These are phyloP conservation scores for Monosporascus sp. DNA, from an alignment of 2,329 filamentous ascomycete species.

Conservation along the genomic window DNA sequence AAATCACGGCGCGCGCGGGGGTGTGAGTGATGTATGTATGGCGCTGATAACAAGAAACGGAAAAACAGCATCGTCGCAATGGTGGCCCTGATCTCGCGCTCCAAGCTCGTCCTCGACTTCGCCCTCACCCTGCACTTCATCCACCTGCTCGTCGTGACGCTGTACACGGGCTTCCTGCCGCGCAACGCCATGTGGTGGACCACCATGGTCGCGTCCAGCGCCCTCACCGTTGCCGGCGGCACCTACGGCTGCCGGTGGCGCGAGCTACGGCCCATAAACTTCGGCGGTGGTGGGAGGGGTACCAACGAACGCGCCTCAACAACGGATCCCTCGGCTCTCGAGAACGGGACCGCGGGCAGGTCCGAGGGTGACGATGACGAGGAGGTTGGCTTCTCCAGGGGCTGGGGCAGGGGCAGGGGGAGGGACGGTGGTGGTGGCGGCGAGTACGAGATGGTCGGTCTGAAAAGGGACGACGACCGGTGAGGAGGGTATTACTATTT, in stretches of 20 bases:
- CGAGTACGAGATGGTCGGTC: constrained; percentile 61
- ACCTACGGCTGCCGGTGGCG: constrained; percentile 90
- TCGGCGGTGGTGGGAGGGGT: constrained; percentile 50
- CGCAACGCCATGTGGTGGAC: constrained; percentile 83
- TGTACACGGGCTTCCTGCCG: constrained; percentile 75
- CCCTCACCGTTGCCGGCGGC: constrained; percentile 53
- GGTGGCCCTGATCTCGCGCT: constrained; percentile 76
- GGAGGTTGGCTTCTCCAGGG: constrained; percentile 45
- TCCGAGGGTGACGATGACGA: constrained; percentile 26
- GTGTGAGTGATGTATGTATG: neutral
- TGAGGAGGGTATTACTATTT: constrained; percentile 4
- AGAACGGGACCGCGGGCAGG: constrained; percentile 15
- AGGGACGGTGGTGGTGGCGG: constrained; percentile 49
- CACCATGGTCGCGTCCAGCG: constrained; percentile 43
- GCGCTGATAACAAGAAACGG: neutral
- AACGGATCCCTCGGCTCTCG: constrained; percentile 6
- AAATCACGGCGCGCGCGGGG: no score
- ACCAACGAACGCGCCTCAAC: constrained; percentile 28
- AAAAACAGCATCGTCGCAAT: constrained; percentile 69
- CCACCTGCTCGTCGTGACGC: constrained; percentile 68
- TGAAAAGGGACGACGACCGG: constrained; percentile 32
- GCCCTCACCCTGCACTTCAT: constrained; percentile 82
- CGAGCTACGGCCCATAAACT: constrained; percentile 82
- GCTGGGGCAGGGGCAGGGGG: constrained; percentile 45
- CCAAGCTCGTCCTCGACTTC: constrained; percentile 93